A percentile compares a stretch with the other conserved stretches of the same genome.
phyloP scores from a whole-genome alignment of 1,284 basidiomycete genomes.

The Ceratobasidium sp. region DNA sequence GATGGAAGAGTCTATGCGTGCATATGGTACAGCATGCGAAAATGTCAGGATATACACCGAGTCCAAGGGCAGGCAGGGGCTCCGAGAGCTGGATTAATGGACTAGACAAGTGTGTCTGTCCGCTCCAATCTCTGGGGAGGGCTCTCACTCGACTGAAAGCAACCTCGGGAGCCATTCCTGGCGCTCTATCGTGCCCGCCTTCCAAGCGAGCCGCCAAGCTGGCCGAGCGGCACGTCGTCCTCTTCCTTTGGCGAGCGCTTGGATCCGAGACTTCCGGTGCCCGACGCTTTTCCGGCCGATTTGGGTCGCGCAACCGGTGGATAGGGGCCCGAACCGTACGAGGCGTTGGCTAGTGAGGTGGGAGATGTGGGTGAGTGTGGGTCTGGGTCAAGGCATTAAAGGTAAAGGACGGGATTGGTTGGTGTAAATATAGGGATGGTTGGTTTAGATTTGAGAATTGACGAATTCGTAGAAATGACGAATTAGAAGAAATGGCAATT shows the following conservation, averaged over 20 bases:
- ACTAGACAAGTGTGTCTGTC: not conserved
- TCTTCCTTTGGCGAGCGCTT: constrained; percentile 3
- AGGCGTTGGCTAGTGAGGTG: not conserved
- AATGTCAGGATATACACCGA: not conserved
- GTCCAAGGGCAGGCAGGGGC: not conserved
- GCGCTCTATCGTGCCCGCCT: constrained; percentile 9
- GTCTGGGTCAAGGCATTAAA: not conserved
- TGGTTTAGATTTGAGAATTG: too few species aligned
- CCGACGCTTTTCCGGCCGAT: constrained; percentile 12
- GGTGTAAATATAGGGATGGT: too few species aligned
- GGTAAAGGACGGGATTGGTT: too few species aligned
- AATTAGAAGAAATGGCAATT: too few species aligned
- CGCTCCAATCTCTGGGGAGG: not conserved
- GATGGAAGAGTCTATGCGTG: constrained; percentile 20
- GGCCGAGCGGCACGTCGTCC: constrained; percentile 20
- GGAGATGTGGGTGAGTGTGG: not conserved
- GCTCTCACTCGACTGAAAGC: not conserved
- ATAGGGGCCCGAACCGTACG: not conserved
- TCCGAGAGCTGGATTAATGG: not conserved
- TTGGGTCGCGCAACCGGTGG: constrained; percentile 17
- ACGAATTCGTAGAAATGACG: too few species aligned
- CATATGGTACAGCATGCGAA: constrained; percentile 2
- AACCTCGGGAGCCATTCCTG: too few species aligned
- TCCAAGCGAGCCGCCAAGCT: constrained; percentile 15
- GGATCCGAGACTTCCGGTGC: not conserved